Percentiles rank a stretch among this genome's conserved stretches.
These are phyloP conservation scores for Scedosporium aurantiacum DNA, from an alignment of 2,329 filamentous ascomycete species.

Conservation along the genomic window DNA sequence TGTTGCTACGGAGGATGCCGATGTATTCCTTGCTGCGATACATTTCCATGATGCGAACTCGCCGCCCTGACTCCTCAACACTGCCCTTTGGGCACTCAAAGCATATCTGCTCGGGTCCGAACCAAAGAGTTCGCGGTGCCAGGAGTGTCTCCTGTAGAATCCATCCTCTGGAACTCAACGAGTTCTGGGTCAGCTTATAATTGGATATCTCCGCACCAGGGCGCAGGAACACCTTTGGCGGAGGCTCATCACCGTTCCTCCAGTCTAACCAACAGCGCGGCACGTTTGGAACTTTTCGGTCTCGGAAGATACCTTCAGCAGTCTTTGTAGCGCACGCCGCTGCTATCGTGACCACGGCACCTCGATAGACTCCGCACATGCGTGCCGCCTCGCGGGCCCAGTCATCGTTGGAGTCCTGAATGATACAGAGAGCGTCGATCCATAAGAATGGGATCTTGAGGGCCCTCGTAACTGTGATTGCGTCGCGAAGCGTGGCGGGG, in stretches of 20 bases:
- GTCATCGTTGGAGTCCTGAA: conserved; percentile 7
- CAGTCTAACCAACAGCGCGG: not conserved
- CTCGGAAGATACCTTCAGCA: not conserved
- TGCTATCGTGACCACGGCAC: not conserved
- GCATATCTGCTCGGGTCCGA: not conserved
- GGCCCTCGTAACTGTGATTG: conserved; percentile 3
- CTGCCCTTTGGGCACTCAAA: not conserved
- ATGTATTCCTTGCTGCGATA: not conserved
- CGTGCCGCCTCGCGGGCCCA: not conserved
- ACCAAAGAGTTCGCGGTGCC: not conserved
- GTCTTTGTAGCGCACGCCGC: not conserved
- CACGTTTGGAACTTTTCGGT: not conserved
- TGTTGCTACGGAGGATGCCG: not conserved
- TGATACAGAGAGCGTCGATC: conserved; percentile 11
- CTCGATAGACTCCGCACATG: not conserved
- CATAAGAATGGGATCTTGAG: conserved; percentile 7
- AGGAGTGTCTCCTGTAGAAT: not conserved
- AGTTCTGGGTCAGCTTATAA: not conserved
- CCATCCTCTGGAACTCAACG: not conserved
- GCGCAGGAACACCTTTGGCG: not conserved
- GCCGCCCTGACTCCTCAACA: not conserved
- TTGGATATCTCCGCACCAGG: not conserved
- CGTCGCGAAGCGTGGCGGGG: conserved; percentile 7
- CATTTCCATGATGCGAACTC: not conserved
- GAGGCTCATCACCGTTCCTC: not conserved